Evolutionary conservation across 2,329 filamentous ascomycete species (phyloP), one percentile per base, ranked within the genome.

Genomic region (Teratosphaeria epicoccoides): DNA sequence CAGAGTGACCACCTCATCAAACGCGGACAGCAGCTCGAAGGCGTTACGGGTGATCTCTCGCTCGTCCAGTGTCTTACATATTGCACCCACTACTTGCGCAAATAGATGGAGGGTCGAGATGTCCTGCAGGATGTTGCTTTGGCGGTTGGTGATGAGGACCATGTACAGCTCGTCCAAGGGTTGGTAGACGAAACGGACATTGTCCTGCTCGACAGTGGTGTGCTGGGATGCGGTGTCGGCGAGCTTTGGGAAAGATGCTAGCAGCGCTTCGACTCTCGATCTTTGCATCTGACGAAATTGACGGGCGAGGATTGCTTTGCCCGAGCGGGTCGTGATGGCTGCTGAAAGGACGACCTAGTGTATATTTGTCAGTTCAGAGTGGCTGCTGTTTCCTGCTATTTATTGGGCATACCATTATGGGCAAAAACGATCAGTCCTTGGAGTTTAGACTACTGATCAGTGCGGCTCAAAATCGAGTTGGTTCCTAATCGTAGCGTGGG

Each of bases 121-220:
- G 72, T 98, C 93, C 74, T 98, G 93, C 49, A 98, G 80, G 62
- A 98, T 98, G 74, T 98, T 98, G 71, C 91, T 97, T 77, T 97
- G 93, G 64, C 89, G 87, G 78, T 98, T 98, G 71, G 94, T 98
- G 73, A 98, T 97, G 66, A 98, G 83, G 60, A 98, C 91, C 82
- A 98, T 97, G 80, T 98, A 98, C 59, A 98, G 84, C 76, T 98
- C 94, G 74, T 98, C 94, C 59, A 98, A 80, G 55, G 93, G 94
- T 71, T 98, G 93, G 77, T 98, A 98, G 53, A 98, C 93, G 69
- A 96, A 98, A 75, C 93, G 91, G 66, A 98, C 93, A 76, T 95
- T 97, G 76, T 98, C 94, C 73, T 97, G 90, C 73, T 98, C 93
- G 64, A 97, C 90, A 5, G 88, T 98, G 24, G 93, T 98, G 72